These are phyloP conservation scores for Aspergillus tamarii DNA, from an alignment of 2,329 filamentous ascomycete species.

Conservation along the genomic window DNA sequence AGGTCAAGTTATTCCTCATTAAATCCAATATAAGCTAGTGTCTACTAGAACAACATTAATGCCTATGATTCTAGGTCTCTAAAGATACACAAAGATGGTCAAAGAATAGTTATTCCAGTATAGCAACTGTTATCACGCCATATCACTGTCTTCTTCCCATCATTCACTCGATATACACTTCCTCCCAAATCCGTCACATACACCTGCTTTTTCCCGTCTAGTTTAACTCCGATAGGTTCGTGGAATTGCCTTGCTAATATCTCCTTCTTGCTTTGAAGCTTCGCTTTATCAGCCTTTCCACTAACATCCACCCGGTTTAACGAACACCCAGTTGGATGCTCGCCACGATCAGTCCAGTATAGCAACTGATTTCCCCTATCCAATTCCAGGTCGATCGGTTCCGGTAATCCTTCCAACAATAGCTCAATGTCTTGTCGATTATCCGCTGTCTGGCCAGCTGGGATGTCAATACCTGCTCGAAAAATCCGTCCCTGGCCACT, in stretches of 20 bases:
- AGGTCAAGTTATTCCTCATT: no score
- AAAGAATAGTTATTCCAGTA: constrained; percentile 21
- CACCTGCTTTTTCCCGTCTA: constrained; percentile 22
- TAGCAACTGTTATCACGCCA: constrained; percentile 24
- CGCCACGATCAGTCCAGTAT: constrained; percentile 66
- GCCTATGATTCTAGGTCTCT: not conserved
- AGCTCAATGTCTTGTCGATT: constrained; percentile 49
- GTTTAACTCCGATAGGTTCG: constrained; percentile 32
- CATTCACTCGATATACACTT: constrained; percentile 22
- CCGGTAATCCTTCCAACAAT: constrained; percentile 52
- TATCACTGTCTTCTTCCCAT: constrained; percentile 26
- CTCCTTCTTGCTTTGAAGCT: constrained; percentile 20
- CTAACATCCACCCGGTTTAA: constrained; percentile 43
- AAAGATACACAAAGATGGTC: not conserved
- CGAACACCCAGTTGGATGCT: constrained; percentile 59
- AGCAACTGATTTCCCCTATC: constrained; percentile 50
- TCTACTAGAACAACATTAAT: no score
- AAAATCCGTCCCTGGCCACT: constrained; percentile 58
- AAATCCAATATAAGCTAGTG: no score
- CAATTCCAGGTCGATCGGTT: constrained; percentile 62
- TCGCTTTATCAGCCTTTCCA: constrained; percentile 26
- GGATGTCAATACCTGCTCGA: constrained; percentile 50
- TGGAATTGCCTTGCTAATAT: constrained; percentile 29
- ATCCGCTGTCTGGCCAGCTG: constrained; percentile 35
- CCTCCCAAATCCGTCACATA: constrained; percentile 32